Evolutionary conservation across 2,329 filamentous ascomycete genomes (phyloP), one percentile per base, ranked within the genome.

Genomic region (Dryadomyces sulphureus): DNA sequence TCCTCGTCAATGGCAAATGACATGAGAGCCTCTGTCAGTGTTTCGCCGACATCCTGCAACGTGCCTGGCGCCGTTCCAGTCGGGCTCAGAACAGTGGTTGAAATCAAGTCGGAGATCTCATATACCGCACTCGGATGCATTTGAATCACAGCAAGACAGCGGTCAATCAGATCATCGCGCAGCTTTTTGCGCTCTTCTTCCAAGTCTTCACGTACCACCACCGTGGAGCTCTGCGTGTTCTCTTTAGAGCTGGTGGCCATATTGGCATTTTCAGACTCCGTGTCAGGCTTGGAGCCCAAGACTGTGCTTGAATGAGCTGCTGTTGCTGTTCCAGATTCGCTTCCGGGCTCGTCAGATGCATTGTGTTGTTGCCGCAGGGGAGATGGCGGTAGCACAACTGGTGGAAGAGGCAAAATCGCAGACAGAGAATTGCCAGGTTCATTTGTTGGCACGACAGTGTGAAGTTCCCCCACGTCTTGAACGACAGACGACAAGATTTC

Each of bases 71-170:
- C 68, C 62, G 74, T 56, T 61, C 72, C 54, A 61, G 72, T 52
- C 62, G 76, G 59, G 74, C 79, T 57, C 58, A 74, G 53, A 65
- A 81, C 75, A 21, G 87, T 81, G 4, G 81, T 79, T 34, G 75
- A 75, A 46, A 98, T 89, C 19, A 98, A 70, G 55, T 95, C 89
- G 0, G 88, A 78, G 41, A 98, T 70, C 57, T 96, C 90, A 55
- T 95, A 92, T 0, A 92, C 93, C 11, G 90, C 79, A 54, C 85
- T 80, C 14, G 89, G 81, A 54, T 96, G 89, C 34, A 82, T 81
- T 59, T 90, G 84, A 45, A 98, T 79, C 30, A 96, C 79, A 56
- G 95, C 89, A 20, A 98, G 69, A 53, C 85, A 94, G 48, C 87
- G 83, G 55, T 95, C 89, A 49, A 96, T 89, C 46, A 96, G 65